These are phyloP conservation scores for Aspergillus flavus DNA, from an alignment of 2,329 filamentous ascomycete genomes.

Conservation along the genomic window DNA sequence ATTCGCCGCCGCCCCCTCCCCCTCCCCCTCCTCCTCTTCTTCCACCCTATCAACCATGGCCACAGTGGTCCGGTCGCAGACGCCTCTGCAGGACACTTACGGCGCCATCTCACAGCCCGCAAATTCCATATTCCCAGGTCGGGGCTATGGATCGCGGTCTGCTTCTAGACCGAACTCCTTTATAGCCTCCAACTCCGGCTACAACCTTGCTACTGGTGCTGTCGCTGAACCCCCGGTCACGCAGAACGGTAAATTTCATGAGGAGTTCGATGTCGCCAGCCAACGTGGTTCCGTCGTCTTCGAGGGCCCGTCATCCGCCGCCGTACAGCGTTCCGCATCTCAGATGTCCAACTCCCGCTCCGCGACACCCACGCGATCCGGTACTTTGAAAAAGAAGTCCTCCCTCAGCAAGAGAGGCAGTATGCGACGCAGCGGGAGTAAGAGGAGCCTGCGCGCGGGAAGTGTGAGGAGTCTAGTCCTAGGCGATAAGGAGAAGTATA, in stretches of 20 bases:
- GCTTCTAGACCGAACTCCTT: constrained; percentile 47
- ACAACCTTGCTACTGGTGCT: constrained; percentile 39
- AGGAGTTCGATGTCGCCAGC: constrained; percentile 40
- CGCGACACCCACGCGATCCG: constrained; percentile 53
- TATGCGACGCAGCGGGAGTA: constrained; percentile 77
- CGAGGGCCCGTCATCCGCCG: constrained; percentile 30
- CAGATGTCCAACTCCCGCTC: constrained; percentile 47
- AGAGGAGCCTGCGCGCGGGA: constrained; percentile 78
- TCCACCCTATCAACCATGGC: constrained; percentile 34
- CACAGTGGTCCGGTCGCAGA: constrained; percentile 41
- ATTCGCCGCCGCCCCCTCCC: constrained; percentile 7
- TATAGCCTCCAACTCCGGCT: constrained; percentile 37
- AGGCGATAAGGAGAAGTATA: constrained; percentile 61
- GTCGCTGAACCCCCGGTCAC: constrained; percentile 34
- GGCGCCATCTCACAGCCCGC: constrained; percentile 30
- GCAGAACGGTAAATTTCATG: constrained; percentile 43
- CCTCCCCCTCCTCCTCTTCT: background rate
- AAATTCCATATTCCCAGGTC: constrained; percentile 33
- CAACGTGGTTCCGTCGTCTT: constrained; percentile 37
- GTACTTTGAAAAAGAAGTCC: constrained; percentile 86
- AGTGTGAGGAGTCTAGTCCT: constrained; percentile 80
- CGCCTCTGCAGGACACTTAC: constrained; percentile 44
- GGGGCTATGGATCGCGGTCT: constrained; percentile 35
- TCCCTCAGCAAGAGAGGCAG: constrained; percentile 75
- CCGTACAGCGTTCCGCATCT: constrained; percentile 44